Conservation (phyloP, 805 yeast genomes). For the Lachancea quebecensis region DNA sequence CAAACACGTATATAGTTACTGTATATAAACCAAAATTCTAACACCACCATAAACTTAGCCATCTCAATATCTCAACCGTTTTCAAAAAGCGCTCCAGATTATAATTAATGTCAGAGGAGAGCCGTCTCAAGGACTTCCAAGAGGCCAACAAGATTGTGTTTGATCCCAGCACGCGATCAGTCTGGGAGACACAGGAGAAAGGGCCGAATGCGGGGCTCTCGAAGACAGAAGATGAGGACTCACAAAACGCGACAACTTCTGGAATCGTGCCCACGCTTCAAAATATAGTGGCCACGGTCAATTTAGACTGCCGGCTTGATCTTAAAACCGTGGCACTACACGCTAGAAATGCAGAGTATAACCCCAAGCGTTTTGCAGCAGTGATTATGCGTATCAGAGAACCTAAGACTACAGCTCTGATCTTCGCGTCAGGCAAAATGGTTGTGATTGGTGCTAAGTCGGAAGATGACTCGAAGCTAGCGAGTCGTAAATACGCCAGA, state of each 20-base stretch:
- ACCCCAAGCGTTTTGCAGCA: slow-evolving; percentile 98
- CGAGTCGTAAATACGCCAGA: slow-evolving; percentile 95
- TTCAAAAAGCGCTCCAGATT: background rate
- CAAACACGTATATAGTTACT: background rate
- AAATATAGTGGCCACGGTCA: slow-evolving; percentile 96
- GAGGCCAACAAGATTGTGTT: slow-evolving; percentile 32
- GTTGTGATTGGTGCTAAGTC: slow-evolving; percentile 99
- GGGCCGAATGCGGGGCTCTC: slow-evolving; percentile 3
- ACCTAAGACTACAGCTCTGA: slow-evolving; percentile 95
- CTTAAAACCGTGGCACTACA: slow-evolving; percentile 95
- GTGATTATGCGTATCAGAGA: slow-evolving; percentile 99
- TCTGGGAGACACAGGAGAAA: slow-evolving; percentile 30
- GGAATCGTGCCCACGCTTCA: slow-evolving; percentile 93
- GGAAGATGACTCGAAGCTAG: slow-evolving; percentile 96
- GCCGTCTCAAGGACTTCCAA: slow-evolving; percentile 30
- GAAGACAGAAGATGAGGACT: slow-evolving; percentile 18
- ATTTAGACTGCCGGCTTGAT: slow-evolving; percentile 91
- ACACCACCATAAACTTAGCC: background rate
- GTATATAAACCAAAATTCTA: background rate
- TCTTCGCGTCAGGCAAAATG: slow-evolving; percentile 98
- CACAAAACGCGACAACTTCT: slow-evolving; percentile 70
- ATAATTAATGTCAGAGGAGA: slow-evolving; percentile 28
- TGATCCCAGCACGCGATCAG: slow-evolving; percentile 33
- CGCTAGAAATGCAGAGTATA: slow-evolving; percentile 98
- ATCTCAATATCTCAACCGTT: background rate